Evolutionary conservation across 768 basidiomycete species (phyloP), one percentile per base, ranked within the genome.

Genomic region (Mycena maculata): DNA sequence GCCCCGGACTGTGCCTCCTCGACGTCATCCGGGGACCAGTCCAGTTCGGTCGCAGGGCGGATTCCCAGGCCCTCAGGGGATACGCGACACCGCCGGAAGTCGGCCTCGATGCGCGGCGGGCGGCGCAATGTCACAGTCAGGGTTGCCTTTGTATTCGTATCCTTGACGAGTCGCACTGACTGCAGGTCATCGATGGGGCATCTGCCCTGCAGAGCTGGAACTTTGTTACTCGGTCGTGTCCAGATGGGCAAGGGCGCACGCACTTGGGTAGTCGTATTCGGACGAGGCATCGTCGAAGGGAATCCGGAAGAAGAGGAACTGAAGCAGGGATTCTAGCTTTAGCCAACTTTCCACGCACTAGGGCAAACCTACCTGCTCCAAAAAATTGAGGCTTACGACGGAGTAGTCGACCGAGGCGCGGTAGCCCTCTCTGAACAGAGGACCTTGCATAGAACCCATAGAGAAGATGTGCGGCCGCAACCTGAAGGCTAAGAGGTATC

Each of bases 41-140:
- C 70, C 16, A 65, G 48, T 20, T 71, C 70, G 1, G 70, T 71
- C 1, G 70, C 70, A 2, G 67, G 66, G 6, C 67, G 57, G 3
- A 59, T 54, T 2, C 11, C 36, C 4, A 47, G 33, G 11, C 27
- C 48, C 13, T 39, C 23, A n/a, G n/a, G n/a, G n/a, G n/a, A 10
- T 12, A 13, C 22, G 8, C 30, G 10, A 25, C 36, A 8, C 0
- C 52, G 42, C 15, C 70, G 62, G n/a, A 63, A 63, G 28, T 71
- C 67, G 7, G 62, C 70, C 3, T 71, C 67, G 27, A 71, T 11
- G 15, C 45, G 54, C 11, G 70, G 70, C 4, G 70, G 70, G 0
- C 70, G 66, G 25, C 70, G 66, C 25, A 71, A 20, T 11, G 50
- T 65, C 12, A 71, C 50, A 1, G 67, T 71, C 22, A 71, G 54